Percentiles rank a stretch among this genome's conserved stretches.
Conservation (phyloP, 2,329 filamentous ascomycete genomes). For the Fusarium sp. region DNA sequence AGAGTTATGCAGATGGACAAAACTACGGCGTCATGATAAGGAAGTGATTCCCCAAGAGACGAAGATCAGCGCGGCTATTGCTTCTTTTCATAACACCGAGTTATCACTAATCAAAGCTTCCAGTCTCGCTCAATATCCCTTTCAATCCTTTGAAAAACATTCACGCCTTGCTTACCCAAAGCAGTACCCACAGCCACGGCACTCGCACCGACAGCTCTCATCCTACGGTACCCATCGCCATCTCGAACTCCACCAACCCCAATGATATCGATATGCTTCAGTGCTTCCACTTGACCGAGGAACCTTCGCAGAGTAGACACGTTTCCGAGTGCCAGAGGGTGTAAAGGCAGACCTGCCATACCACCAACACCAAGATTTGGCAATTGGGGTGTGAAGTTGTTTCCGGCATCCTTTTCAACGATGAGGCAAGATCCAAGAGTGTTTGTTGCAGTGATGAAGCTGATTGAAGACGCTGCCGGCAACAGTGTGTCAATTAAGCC, state of each 20-base stretch:
- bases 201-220: conserved; percentile 72
- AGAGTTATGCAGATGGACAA: too few species aligned
- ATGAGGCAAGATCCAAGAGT: conserved; percentile 76
- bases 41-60: neutral
- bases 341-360: conserved; percentile 76
- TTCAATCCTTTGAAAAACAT: conserved; percentile 70
- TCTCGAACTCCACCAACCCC: conserved; percentile 80
- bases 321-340: conserved; percentile 80
- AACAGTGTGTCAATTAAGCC: conserved; percentile 64
- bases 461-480: conserved; percentile 51
- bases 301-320: conserved; percentile 73
- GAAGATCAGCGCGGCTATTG: neutral
- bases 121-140: conserved; percentile 17
- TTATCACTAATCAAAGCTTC: neutral
- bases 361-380: conserved; percentile 72
- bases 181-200: conserved; percentile 78
- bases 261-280: conserved; percentile 71
- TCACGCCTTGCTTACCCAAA: conserved; percentile 70
- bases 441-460: conserved; percentile 80
- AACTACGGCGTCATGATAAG: neutral
- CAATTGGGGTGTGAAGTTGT: conserved; percentile 53
- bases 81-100: neutral
- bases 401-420: conserved; percentile 47
- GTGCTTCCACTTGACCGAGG: conserved; percentile 60
- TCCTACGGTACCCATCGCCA: conserved; percentile 69